Conservation (phyloP, 371 early-diverging fungal species). For the Thermomucor indicae-seudaticae region DNA sequence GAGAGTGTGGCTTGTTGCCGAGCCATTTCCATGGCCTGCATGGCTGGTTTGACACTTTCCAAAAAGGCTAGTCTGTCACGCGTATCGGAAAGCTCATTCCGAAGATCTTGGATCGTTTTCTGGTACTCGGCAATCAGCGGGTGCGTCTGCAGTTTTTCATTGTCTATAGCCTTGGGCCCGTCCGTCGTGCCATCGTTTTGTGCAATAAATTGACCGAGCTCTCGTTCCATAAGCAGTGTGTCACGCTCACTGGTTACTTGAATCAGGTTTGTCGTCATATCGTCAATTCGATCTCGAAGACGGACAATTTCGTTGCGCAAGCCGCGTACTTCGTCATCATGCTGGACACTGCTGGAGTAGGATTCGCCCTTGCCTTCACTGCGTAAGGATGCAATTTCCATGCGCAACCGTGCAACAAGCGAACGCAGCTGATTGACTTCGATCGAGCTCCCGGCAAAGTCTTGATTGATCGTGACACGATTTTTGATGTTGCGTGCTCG, state of each 20-base stretch:
- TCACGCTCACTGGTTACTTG: conserved; percentile 62
- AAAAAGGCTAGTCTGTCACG: conserved; percentile 30
- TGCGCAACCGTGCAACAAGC: conserved; percentile 65
- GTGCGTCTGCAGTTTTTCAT: conserved; percentile 27
- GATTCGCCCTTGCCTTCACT: conserved; percentile 32
- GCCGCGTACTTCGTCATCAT: conserved; percentile 47
- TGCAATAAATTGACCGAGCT: conserved; percentile 35
- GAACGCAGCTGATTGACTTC: conserved; percentile 73
- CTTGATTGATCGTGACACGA: conserved; percentile 74
- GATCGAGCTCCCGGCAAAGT: conserved; percentile 53
- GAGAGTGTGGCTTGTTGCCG: conserved; percentile 8
- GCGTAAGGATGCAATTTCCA: conserved; percentile 54
- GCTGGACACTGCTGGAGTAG: conserved; percentile 12
- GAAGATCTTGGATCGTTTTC: conserved; percentile 50
- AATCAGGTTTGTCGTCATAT: conserved; percentile 42
- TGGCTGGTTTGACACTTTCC: conserved; percentile 25
- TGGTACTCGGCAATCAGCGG: conserved; percentile 58
- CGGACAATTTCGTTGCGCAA: conserved; percentile 45
- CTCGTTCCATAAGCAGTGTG: conserved; percentile 55
- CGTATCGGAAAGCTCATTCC: conserved; percentile 48
- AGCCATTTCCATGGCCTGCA: conserved; percentile 26
- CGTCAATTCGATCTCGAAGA: conserved; percentile 52
- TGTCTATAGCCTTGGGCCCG: not conserved
- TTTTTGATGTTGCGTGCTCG: conserved; percentile 88
- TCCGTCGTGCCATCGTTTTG: conserved; percentile 4